Base-by-base conservation (phyloP, 495 filamentous ascomycete genomes). In the Friedmanniomyces simplex region DNA sequence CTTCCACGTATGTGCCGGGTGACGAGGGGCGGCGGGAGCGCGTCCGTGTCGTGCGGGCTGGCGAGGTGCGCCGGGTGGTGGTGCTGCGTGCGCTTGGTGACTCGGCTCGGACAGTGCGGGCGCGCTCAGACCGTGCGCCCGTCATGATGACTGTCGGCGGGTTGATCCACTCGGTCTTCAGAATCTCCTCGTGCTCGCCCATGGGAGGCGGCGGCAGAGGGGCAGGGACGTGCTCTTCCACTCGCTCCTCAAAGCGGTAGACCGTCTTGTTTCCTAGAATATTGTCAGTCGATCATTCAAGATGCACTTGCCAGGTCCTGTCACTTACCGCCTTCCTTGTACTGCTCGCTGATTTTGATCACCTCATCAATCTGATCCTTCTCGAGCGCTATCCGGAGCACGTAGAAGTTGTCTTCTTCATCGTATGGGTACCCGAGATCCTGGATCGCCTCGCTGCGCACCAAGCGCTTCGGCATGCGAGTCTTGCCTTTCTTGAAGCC, bases 281-380 rank as follows among this genome's bases (percentile, higher is more conserved):
- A 21, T 7, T 47, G 26, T 59, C 46, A 60, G 50, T 41, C 24
- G 8, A 14, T 13, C 32, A 13, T 46, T 37, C 16, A 34, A 13
- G 18, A 7, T 4, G 25, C 25, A 24, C 32, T 25, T 48, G 22
- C n/a, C 39, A 20, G 14, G 50, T 36, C 10, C 34, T 4, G 7
- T 14, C 4, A 43, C 70, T 49, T 60, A 79, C 75, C 71, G 51
- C 71, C 76, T 68, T 82, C 79, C 30, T 87, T 80, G 60, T 72
- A 72, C 21, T 34, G 63, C 63, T 87, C 85, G 67, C 88, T 94
- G 41, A 89, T 73, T 59, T 79, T 83, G 60, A 96, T 85, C 54
- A 95, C 74, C 62, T 91, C 85, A 65, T 95, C 89, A 63, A 96
- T 96, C 60, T 94, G 87, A 26, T 89, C 82, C 58, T 93, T 91